Evolutionary conservation across 371 early-diverging fungal genomes (phyloP).

Genomic region (Fennellomyces sp.): DNA sequence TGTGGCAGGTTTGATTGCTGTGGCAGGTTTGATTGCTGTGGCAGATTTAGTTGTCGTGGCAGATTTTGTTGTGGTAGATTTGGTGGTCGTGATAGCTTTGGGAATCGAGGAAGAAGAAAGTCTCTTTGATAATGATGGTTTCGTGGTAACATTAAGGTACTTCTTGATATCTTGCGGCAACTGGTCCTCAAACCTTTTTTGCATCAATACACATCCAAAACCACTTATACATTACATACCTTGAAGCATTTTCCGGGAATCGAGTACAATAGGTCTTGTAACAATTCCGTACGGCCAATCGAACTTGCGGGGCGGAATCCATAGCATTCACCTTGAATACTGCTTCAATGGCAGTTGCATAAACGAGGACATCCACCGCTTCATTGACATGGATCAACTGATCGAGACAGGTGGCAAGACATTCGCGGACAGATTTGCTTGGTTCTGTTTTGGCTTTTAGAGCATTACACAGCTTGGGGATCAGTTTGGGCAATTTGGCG

Average conservation of each 20-base stretch:
- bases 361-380: constrained; percentile 34
- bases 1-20: neutral
- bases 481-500: constrained; percentile 33
- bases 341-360: constrained; percentile 37
- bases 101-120: neutral
- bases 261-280: constrained; percentile 44
- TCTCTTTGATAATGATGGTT: neutral
- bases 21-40: neutral
- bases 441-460: constrained; percentile 22
- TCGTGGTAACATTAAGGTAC: neutral
- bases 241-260: constrained; percentile 39
- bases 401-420: constrained; percentile 46
- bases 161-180: neutral
- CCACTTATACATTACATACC: constrained; percentile 10
- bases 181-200: neutral
- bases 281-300: constrained; percentile 41
- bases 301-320: constrained; percentile 56
- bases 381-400: constrained; percentile 39
- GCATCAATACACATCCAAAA: neutral
- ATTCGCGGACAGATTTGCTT: constrained; percentile 45
- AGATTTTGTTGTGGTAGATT: neutral
- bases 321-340: constrained; percentile 48
- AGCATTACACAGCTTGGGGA: constrained; percentile 39
- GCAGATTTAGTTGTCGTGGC: neutral
- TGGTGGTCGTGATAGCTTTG: neutral